A percentile compares a stretch with the other conserved stretches of the same genome.
These are phyloP conservation scores for Epichloe elymi DNA, from an alignment of 2,329 filamentous ascomycete species.

Conservation along the genomic window DNA sequence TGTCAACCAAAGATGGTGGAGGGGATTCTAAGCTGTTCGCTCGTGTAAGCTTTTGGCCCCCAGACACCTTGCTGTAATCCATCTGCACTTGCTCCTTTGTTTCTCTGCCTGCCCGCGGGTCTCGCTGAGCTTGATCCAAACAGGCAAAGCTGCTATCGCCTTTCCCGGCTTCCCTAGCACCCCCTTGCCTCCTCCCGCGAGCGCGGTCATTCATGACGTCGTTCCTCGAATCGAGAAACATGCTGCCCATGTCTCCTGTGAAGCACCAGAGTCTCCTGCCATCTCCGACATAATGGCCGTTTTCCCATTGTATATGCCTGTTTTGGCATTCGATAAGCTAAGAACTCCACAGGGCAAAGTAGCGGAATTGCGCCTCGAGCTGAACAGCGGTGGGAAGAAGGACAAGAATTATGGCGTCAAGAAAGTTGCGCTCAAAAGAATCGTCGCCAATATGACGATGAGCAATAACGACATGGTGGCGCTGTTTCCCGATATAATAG, in stretches of 20 bases:
- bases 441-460: slow-evolving; percentile 99
- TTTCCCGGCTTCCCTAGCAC: not conserved
- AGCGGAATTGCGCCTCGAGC: slow-evolving; percentile 85
- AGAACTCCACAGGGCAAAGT: slow-evolving; percentile 83
- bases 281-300: slow-evolving; percentile 22
- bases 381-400: slow-evolving; percentile 90
- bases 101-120: not conserved
- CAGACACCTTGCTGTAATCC: not conserved
- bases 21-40: slow-evolving; percentile 99
- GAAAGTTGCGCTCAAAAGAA: slow-evolving; percentile 99
- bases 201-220: not conserved
- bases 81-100: slow-evolving; percentile 4
- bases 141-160: not conserved
- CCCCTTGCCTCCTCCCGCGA: not conserved
- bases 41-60: slow-evolving; percentile 49
- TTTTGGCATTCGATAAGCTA: slow-evolving; percentile 33
- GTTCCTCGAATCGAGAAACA: not conserved
- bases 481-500: slow-evolving; percentile 87
- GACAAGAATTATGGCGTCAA: slow-evolving; percentile 92
- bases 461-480: slow-evolving; percentile 99
- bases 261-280: not conserved
- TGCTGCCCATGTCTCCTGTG: not conserved
- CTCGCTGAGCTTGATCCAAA: not conserved
- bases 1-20: slow-evolving; percentile 47
- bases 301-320: slow-evolving; percentile 41